Evolutionary conservation across 2,329 filamentous ascomycete species (phyloP).

Genomic region (Phaeomoniella chlamydospora): DNA sequence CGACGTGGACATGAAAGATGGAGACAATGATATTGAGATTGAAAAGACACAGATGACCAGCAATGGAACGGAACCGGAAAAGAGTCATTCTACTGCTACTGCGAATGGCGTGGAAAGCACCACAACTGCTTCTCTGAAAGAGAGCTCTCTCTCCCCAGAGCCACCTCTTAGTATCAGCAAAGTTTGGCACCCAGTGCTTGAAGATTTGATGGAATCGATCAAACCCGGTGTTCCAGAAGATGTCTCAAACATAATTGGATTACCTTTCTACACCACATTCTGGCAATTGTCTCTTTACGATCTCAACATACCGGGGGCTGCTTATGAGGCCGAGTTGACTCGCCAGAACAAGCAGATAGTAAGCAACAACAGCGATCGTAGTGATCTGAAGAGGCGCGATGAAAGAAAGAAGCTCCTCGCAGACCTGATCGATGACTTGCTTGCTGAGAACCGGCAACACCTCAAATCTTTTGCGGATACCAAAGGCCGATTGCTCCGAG

Average conservation of each 20-base stretch:
- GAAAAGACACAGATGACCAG: background rate
- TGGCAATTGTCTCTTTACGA: constrained; percentile 83
- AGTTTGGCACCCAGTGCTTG: constrained; percentile 52
- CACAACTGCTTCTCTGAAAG: too few species aligned
- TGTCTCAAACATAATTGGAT: constrained; percentile 55
- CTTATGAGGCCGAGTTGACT: constrained; percentile 64
- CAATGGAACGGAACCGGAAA: too few species aligned
- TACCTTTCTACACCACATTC: constrained; percentile 78
- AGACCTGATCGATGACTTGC: constrained; percentile 53
- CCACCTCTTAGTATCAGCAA: constrained; percentile 10
- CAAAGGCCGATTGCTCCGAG: constrained; percentile 54
- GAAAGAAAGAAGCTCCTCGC: constrained; percentile 55
- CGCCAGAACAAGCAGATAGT: constrained; percentile 53
- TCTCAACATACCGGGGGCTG: constrained; percentile 58
- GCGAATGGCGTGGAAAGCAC: too few species aligned
- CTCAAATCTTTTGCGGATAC: constrained; percentile 53
- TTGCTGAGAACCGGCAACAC: constrained; percentile 60
- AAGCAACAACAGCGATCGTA: constrained; percentile 54
- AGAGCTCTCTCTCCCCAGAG: too few species aligned
- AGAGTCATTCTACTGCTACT: too few species aligned
- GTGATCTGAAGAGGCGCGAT: constrained; percentile 58
- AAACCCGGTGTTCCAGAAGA: constrained; percentile 44
- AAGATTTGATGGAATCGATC: constrained; percentile 58
- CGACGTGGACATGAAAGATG: constrained; percentile 15
- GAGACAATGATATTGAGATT: constrained; percentile 9